Percentiles rank a stretch among this genome's conserved stretches.
Conservation (phyloP, 495 filamentous ascomycete species). For the Penicillium macrosclerotiorum region DNA sequence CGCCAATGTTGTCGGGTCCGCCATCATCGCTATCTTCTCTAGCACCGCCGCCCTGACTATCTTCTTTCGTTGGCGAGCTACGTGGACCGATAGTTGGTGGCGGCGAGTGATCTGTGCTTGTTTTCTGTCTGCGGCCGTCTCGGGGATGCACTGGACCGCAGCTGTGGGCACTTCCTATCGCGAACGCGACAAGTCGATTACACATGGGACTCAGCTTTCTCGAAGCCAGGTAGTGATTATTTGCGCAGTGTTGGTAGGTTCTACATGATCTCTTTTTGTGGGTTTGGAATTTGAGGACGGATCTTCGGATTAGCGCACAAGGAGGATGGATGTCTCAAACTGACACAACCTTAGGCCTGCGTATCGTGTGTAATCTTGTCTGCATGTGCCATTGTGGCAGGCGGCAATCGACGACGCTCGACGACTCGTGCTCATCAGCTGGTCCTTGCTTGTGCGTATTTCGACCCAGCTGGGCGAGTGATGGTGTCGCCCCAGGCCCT, state of each 20-base stretch:
- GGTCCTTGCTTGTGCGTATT: conserved; percentile 71
- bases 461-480: conserved; percentile 70
- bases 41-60: conserved; percentile 64
- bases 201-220: conserved; percentile 37
- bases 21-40: conserved; percentile 67
- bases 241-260: conserved; percentile 60
- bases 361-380: conserved; percentile 59
- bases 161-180: conserved; percentile 66
- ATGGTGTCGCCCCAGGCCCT: conserved; percentile 78
- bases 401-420: conserved; percentile 52
- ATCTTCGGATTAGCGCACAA: not conserved
- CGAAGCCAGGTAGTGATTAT: conserved; percentile 61
- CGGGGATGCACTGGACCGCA: conserved; percentile 88
- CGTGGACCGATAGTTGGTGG: conserved; percentile 79
- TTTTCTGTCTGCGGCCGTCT: conserved; percentile 69
- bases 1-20: conserved; percentile 63
- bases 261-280: not conserved
- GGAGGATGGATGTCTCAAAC: too few species aligned
- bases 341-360: conserved; percentile 45
- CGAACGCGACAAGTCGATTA: conserved; percentile 30
- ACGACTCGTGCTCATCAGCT: conserved; percentile 72
- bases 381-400: conserved; percentile 54
- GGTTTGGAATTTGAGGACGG: not conserved
- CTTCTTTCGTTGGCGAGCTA: conserved; percentile 74
- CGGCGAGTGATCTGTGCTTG: conserved; percentile 64